These are phyloP conservation scores for Comarum palustre DNA, from an alignment of 306 rosid species.

Conservation along the genomic window DNA sequence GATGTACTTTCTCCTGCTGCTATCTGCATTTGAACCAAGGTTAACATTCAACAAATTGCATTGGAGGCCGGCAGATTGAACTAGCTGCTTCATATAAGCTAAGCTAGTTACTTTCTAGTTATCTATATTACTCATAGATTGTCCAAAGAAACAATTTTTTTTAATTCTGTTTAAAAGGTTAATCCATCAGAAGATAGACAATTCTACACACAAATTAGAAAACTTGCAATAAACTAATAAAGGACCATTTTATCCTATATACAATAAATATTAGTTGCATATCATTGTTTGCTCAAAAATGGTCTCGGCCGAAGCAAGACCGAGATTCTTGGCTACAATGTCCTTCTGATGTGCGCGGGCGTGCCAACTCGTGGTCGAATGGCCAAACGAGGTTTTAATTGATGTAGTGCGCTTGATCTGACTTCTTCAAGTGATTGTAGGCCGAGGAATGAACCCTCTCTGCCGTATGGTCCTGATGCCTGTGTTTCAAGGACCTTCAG, in stretches of 20 bases:
- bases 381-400: no score
- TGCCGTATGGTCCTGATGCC: no score
- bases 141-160: neutral
- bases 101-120: neutral
- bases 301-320: no score
- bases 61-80: neutral
- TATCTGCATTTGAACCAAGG: slow-evolving; percentile 29
- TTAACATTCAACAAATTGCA: neutral
- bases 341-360: no score
- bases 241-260: neutral
- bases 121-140: neutral
- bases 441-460: no score
- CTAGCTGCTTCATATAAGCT: neutral
- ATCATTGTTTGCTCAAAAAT: no score
- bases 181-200: neutral
- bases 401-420: no score
- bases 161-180: neutral
- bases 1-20: slow-evolving; percentile 47
- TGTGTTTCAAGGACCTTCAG: no score
- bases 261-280: neutral
- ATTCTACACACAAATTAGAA: neutral
- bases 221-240: neutral
- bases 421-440: no score
- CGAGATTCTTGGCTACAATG: no score
- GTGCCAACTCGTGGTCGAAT: no score